Percentiles rank a stretch among this genome's conserved stretches.
Evolutionary conservation across 257 asterid genomes (phyloP).

Genomic region (Ajuga chamaepitys): DNA sequence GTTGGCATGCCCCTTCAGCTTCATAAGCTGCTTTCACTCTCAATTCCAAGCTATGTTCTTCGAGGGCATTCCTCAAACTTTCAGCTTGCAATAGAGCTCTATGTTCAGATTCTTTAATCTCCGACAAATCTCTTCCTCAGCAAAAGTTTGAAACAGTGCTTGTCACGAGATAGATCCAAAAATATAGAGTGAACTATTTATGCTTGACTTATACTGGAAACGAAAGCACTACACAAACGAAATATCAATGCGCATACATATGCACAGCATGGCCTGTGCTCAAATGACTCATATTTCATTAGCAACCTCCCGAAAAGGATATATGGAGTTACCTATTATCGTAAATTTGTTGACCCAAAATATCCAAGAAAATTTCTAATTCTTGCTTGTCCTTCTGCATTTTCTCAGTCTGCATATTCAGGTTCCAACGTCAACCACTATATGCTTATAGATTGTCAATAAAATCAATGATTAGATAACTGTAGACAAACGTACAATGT

Average conservation of each 20-base stretch:
- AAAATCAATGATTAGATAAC: slow-evolving; percentile 4
- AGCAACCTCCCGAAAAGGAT: neutral
- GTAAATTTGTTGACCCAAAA: slow-evolving; percentile 74
- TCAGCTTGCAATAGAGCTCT: slow-evolving; percentile 78
- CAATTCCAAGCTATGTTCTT: slow-evolving; percentile 83
- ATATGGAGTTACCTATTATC: slow-evolving; percentile 57
- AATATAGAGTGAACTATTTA: neutral
- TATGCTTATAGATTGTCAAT: slow-evolving; percentile 3
- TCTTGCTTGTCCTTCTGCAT: slow-evolving; percentile 79
- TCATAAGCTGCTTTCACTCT: slow-evolving; percentile 94
- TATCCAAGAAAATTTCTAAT: slow-evolving; percentile 74
- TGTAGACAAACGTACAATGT: slow-evolving; percentile 41
- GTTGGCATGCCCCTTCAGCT: slow-evolving; percentile 89
- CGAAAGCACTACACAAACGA: neutral
- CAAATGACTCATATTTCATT: neutral
- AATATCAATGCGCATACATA: neutral
- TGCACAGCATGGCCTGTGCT: neutral
- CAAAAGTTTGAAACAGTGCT: slow-evolving; percentile 18
- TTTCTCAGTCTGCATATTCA: slow-evolving; percentile 62
- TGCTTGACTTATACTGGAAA: neutral
- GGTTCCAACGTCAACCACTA: slow-evolving; percentile 16
- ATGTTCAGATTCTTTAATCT: slow-evolving; percentile 71
- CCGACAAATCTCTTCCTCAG: slow-evolving; percentile 54
- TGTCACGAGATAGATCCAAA: slow-evolving; percentile 13
- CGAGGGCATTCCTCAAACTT: slow-evolving; percentile 64